Conservation (phyloP, 257 asterid species). For the Nicotiana benthamiana region DNA sequence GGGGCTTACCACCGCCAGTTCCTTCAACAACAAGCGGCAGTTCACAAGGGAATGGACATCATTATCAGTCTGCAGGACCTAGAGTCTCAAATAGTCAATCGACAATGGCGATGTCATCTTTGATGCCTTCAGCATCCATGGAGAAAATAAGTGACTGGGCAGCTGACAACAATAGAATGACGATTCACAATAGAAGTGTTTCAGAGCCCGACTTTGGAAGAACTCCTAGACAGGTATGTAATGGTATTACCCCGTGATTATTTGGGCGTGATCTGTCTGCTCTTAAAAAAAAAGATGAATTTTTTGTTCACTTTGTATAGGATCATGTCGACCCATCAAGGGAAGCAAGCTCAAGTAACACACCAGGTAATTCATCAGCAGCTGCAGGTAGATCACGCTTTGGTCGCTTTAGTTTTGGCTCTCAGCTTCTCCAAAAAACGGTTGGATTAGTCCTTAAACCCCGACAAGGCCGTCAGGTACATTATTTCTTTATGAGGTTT, state of each 20-base stretch:
- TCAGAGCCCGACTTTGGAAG: slow-evolving; percentile 97
- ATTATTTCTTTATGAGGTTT: slow-evolving; percentile 4
- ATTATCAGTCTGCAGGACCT: slow-evolving; percentile 46
- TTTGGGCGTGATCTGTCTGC: neutral
- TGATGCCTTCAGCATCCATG: slow-evolving; percentile 61
- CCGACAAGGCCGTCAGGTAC: slow-evolving; percentile 31
- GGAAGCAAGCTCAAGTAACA: slow-evolving; percentile 41
- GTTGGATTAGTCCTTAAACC: slow-evolving; percentile 31
- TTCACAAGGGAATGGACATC: slow-evolving; percentile 35
- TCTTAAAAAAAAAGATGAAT: neutral
- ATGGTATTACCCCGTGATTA: neutral
- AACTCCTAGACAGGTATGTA: slow-evolving; percentile 78
- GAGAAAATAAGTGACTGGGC: slow-evolving; percentile 64
- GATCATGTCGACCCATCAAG: slow-evolving; percentile 56
- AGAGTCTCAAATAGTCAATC: slow-evolving; percentile 84
- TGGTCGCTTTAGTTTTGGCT: slow-evolving; percentile 21
- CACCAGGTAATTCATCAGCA: slow-evolving; percentile 40
- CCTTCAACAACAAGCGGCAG: slow-evolving; percentile 38
- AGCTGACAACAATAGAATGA: slow-evolving; percentile 38
- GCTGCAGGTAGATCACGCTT: slow-evolving; percentile 12
- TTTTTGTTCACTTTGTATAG: slow-evolving; percentile 17
- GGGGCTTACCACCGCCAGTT: slow-evolving; percentile 59
- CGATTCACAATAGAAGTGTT: slow-evolving; percentile 72
- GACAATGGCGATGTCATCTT: slow-evolving; percentile 84
- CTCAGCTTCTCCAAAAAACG: slow-evolving; percentile 33